Evolutionary conservation across 768 basidiomycete genomes (phyloP).

Genomic region (Naganishia friedmannii): DNA sequence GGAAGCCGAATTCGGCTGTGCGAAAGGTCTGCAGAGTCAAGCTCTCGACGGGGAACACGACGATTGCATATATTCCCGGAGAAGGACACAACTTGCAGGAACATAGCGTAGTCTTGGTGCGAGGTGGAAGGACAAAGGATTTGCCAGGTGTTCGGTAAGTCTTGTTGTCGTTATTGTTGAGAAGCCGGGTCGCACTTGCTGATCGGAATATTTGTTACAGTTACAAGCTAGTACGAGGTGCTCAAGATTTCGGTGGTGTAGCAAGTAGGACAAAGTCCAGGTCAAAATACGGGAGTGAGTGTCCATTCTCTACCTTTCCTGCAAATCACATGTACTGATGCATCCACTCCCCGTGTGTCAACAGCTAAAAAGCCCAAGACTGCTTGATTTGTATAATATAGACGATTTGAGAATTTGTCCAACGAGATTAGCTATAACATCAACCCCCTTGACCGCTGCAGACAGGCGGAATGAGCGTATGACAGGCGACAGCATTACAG

Average conservation of each 20-base stretch:
- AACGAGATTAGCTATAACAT: background rate
- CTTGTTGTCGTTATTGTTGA: background rate
- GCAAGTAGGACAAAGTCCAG: constrained; percentile 74
- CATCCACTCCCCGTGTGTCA: background rate
- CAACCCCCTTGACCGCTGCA: background rate
- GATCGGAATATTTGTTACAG: constrained; percentile 53
- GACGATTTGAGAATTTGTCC: background rate
- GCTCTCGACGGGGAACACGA: constrained; percentile 78
- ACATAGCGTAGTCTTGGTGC: constrained; percentile 89
- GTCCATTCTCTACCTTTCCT: background rate
- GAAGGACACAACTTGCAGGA: constrained; percentile 98
- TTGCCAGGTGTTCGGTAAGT: constrained; percentile 89
- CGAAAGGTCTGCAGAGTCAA: constrained; percentile 95
- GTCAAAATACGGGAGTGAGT: constrained; percentile 85
- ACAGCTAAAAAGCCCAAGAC: constrained; percentile 80
- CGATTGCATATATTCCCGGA: constrained; percentile 92
- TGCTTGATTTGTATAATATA: constrained; percentile 23
- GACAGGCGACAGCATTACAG: background rate
- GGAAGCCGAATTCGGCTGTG: constrained; percentile 98
- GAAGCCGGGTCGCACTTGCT: background rate
- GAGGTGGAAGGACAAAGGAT: constrained; percentile 95
- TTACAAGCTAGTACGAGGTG: constrained; percentile 92
- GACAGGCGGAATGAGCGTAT: background rate
- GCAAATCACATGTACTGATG: background rate
- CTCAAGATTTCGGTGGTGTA: constrained; percentile 85